A percentile compares a stretch with the other conserved stretches of the same genome.
Evolutionary conservation across 1,284 basidiomycete genomes (phyloP).

Genomic region (Leccinum cinnamomeum): DNA sequence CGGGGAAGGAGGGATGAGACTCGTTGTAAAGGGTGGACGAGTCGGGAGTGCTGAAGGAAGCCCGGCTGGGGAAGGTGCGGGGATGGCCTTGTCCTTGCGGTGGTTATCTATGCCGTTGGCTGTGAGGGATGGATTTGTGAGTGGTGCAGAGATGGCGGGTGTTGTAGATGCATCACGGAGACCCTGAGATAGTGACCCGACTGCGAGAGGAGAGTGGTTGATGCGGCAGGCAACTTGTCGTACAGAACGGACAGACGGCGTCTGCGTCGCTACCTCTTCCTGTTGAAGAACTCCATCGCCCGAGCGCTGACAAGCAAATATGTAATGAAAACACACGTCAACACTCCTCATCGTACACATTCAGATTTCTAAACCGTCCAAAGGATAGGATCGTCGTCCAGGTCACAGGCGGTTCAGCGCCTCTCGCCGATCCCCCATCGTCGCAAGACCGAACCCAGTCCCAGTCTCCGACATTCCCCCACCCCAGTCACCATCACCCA

Average conservation of each 20-base stretch:
- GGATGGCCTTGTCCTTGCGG: conserved; percentile 54
- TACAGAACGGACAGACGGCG: conserved; percentile 61
- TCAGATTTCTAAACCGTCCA: conserved; percentile 19
- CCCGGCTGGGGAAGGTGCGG: conserved; percentile 29
- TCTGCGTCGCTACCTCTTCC: conserved; percentile 45
- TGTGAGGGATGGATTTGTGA: conserved; percentile 75
- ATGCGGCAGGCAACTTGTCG: conserved; percentile 56
- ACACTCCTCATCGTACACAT: conserved; percentile 15
- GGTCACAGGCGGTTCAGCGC: conserved; percentile 32
- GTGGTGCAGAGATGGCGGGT: conserved; percentile 65
- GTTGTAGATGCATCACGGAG: conserved; percentile 41
- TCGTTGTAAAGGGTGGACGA: conserved; percentile 60
- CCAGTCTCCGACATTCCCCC: conserved; percentile 39
- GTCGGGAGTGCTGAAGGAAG: conserved; percentile 55
- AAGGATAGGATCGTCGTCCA: conserved; percentile 29
- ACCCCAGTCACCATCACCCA: conserved; percentile 25
- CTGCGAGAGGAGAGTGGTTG: conserved; percentile 58
- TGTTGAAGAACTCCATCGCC: conserved; percentile 41
- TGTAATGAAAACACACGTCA: conserved; percentile 28
- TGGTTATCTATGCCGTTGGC: conserved; percentile 59
- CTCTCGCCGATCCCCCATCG: conserved; percentile 28
- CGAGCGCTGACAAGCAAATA: neutral
- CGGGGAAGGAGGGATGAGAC: conserved; percentile 38
- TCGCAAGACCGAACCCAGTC: conserved; percentile 16
- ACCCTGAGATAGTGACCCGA: conserved; percentile 56